phyloP scores from a whole-genome alignment of 2,329 filamentous ascomycete genomes.

The Ascochyta koolunga region DNA sequence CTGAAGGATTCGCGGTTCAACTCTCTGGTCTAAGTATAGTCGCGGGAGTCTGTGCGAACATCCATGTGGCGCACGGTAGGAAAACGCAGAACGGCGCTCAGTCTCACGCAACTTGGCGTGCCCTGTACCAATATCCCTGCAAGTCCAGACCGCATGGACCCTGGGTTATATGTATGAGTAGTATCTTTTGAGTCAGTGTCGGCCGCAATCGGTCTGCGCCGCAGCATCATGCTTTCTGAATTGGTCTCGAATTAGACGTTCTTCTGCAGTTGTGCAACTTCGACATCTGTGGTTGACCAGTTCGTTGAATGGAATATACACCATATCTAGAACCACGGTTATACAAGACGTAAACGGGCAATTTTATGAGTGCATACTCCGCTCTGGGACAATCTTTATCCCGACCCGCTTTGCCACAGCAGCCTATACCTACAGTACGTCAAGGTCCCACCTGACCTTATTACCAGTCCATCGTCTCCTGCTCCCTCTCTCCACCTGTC shows the following conservation, averaged over 20 bases:
- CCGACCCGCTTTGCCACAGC: background rate
- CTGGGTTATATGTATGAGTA: too few relatives aligned
- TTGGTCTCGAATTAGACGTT: background rate
- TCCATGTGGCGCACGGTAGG: background rate
- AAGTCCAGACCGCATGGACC: background rate
- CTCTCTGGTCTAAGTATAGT: background rate
- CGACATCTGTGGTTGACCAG: too few relatives aligned
- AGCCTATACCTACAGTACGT: background rate
- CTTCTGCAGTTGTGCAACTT: background rate
- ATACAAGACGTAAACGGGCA: too few relatives aligned
- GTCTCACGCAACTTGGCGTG: background rate
- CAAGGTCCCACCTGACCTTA: background rate
- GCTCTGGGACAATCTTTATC: too few relatives aligned
- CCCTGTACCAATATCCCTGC: too few relatives aligned
- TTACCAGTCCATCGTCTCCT: background rate
- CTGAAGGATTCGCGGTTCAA: too few relatives aligned
- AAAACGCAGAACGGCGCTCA: background rate
- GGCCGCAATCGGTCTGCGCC: background rate
- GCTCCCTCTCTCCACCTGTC: background rate
- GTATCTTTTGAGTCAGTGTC: background rate
- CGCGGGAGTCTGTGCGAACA: background rate
- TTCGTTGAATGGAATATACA: too few relatives aligned
- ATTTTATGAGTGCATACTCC: too few relatives aligned
- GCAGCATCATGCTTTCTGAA: background rate
- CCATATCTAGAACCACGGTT: too few relatives aligned